phyloP scores from a whole-genome alignment of 345 rosid species.

The Toxicodendron radicans region DNA sequence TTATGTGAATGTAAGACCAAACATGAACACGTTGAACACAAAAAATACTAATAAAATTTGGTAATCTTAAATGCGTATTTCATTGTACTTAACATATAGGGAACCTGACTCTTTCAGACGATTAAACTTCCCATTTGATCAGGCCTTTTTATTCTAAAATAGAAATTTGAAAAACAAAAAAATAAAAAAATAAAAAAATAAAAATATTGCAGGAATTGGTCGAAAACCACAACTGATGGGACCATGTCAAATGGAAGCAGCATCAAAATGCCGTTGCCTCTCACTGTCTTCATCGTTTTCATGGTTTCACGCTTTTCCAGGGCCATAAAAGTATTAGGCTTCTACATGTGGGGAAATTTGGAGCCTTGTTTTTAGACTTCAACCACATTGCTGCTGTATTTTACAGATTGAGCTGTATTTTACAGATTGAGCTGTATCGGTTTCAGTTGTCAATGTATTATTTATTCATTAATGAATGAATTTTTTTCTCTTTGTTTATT shows the following conservation, averaged over 20 bases:
- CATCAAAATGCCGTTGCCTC: not conserved
- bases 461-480: not conserved
- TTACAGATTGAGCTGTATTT: not conserved
- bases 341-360: too few species aligned
- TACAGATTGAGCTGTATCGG: not conserved
- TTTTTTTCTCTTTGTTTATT: too few species aligned
- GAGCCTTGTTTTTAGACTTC: not conserved
- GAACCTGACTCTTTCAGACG: too few species aligned
- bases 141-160: too few species aligned
- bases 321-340: not conserved
- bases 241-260: conserved; percentile 9
- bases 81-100: too few species aligned
- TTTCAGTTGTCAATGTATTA: not conserved
- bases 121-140: too few species aligned
- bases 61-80: too few species aligned
- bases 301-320: conserved; percentile 12
- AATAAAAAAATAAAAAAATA: not conserved
- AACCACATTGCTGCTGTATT: not conserved
- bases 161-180: too few species aligned
- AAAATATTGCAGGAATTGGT: conserved; percentile 29
- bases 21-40: too few species aligned
- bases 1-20: too few species aligned
- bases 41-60: too few species aligned
- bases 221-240: conserved; percentile 31
- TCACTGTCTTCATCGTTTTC: conserved; percentile 5